A percentile compares a stretch with the other conserved stretches of the same genome.
These are phyloP conservation scores for Aegilops sharonensis DNA, from an alignment of 176 grass and related monocot genomes.

Conservation along the genomic window DNA sequence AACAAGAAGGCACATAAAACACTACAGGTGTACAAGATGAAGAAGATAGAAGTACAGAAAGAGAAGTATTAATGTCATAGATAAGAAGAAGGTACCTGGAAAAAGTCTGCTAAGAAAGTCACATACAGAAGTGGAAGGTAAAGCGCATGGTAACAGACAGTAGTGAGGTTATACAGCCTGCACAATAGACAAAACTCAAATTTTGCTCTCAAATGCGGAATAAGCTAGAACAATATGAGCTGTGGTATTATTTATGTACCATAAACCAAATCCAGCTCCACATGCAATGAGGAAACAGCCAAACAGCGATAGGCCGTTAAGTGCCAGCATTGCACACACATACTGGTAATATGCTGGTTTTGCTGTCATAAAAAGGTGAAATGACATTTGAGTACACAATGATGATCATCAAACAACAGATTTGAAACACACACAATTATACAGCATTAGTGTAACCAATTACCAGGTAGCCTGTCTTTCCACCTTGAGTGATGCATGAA, in stretches of 20 bases:
- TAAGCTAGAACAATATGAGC: slow-evolving; percentile 8
- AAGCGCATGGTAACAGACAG: slow-evolving; percentile 86
- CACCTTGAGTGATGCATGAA: slow-evolving; percentile 97
- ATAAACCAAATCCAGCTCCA: slow-evolving; percentile 87
- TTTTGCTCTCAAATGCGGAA: slow-evolving; percentile 24
- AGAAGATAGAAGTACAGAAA: not conserved
- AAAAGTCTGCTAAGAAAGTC: slow-evolving; percentile 96
- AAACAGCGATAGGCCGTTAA: slow-evolving; percentile 76
- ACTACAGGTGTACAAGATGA: not conserved
- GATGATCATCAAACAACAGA: slow-evolving; percentile 22
- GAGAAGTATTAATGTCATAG: not conserved
- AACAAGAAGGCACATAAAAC: slow-evolving; percentile 9
- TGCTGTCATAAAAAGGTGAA: slow-evolving; percentile 53
- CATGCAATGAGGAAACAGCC: slow-evolving; percentile 75
- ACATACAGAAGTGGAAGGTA: slow-evolving; percentile 93
- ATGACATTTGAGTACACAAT: not conserved
- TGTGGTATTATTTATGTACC: slow-evolving; percentile 47
- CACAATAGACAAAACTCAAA: slow-evolving; percentile 20
- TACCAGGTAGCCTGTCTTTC: slow-evolving; percentile 96
- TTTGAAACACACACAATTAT: slow-evolving; percentile 24
- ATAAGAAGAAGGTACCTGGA: slow-evolving; percentile 61
- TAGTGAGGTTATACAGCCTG: slow-evolving; percentile 89
- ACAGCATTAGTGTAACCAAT: not conserved
- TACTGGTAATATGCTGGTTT: slow-evolving; percentile 97
- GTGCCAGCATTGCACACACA: slow-evolving; percentile 75